These are phyloP conservation scores for Coemansia sp. DNA, from an alignment of 192 early-diverging fungal species.

Conservation along the genomic window DNA sequence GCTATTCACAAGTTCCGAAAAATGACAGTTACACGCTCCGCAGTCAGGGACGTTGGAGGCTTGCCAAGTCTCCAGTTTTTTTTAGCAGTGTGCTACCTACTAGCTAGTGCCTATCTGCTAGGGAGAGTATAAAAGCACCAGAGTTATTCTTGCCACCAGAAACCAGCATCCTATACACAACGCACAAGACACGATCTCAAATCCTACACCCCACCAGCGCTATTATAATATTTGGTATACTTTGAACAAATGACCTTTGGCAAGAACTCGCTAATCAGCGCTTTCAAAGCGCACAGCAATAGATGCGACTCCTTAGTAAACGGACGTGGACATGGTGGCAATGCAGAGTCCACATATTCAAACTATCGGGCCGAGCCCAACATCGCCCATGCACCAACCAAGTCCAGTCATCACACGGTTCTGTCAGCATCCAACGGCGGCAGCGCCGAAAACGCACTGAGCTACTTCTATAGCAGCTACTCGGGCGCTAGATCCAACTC, in stretches of 20 bases:
- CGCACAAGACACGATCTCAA: not conserved
- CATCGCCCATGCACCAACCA: not conserved
- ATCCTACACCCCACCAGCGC: not conserved
- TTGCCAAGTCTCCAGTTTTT: not conserved
- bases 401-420: not conserved
- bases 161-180: not conserved
- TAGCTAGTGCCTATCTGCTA: not conserved
- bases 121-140: not conserved
- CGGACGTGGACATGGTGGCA: not conserved
- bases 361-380: not conserved
- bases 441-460: not conserved
- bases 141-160: not conserved
- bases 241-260: not conserved
- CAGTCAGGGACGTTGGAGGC: not conserved
- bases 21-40: not conserved
- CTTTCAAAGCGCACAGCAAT: not conserved
- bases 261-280: not conserved
- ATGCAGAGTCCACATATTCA: not conserved
- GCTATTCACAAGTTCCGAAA: not conserved
- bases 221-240: not conserved
- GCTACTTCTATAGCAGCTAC: conserved; percentile 1
- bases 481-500: not conserved
- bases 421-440: not conserved
- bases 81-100: not conserved
- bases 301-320: not conserved